Evolutionary conservation across 2,329 filamentous ascomycete genomes (phyloP), one percentile per base, ranked within the genome.

Genomic region (Pseudocercospora crystallina): DNA sequence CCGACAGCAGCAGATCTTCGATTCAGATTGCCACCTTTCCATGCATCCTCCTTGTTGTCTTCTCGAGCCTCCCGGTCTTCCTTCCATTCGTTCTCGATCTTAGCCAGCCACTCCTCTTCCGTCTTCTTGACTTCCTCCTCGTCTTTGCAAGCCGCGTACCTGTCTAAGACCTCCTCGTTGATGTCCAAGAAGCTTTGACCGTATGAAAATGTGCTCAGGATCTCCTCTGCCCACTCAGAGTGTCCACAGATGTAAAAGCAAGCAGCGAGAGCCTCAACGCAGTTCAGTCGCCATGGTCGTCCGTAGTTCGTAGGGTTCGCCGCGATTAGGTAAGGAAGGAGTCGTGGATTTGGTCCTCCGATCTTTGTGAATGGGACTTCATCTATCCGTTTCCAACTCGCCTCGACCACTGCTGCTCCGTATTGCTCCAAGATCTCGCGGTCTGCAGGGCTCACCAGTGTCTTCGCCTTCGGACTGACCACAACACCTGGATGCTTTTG

Each of bases 261-360:
- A 3, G 94, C 92, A 0, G 90, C 94, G 40, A 99, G 77, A 3
- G 94, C 94, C 75, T 99, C 94, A 29, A 90, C 94, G 64, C 94
- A 99, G 71, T 99, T 99, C 56, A 99, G 71, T 47, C 91, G 80
- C 89, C 91, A 96, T 5, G 94, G 94, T 65, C 89, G 89, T 54
- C 94, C 94, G 73, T 99, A 99, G 74, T 99, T 99, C 66, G 96
- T 94, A 1, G 88, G 87, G 69, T 99, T 99, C 41, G 94, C 94
- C 5, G 94, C 94, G 43, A 99, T 91, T 7, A 99, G 84, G 70
- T 99, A 99, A 0, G 94, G 94, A 49, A 99, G 76, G 57, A 96
- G 71, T 47, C 94, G 79, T 76, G 96, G 90, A 71, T 91, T 95
- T 71, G 91, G 94, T 17, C 94, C 94, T 26, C 94, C 94, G 52